Evolutionary conservation across 805 yeast genomes (phyloP).

Genomic region (Lachancea fermentati): DNA sequence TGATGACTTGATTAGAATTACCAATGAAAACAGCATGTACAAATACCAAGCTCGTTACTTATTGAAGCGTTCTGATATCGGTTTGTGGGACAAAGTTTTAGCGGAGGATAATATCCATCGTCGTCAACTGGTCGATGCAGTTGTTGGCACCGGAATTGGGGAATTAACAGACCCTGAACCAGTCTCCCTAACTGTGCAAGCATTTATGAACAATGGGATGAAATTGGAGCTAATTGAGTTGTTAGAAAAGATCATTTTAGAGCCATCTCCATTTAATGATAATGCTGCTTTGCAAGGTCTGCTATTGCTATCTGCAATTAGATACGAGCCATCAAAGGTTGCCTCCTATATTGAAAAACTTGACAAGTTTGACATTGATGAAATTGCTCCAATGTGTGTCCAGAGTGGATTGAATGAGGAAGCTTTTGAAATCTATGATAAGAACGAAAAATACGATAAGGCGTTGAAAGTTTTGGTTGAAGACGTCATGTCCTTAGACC

Average conservation of each 20-base stretch:
- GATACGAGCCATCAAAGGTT: constrained; percentile 87
- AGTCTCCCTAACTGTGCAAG: constrained; percentile 86
- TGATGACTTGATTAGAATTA: constrained; percentile 80
- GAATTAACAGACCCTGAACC: constrained; percentile 91
- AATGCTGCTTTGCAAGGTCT: constrained; percentile 93
- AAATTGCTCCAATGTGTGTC: constrained; percentile 87
- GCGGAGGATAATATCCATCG: constrained; percentile 74
- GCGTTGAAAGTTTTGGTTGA: constrained; percentile 91
- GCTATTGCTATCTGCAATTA: constrained; percentile 87
- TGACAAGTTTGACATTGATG: constrained; percentile 86
- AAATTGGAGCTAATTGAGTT: constrained; percentile 91
- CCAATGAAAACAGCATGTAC: constrained; percentile 97
- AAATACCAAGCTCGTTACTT: constrained; percentile 98
- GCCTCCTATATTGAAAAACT: constrained; percentile 78
- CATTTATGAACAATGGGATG: constrained; percentile 91
- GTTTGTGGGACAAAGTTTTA: constrained; percentile 78
- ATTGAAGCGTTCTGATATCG: constrained; percentile 78
- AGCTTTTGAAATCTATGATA: constrained; percentile 88
- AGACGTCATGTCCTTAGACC: constrained; percentile 87
- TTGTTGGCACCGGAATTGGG: constrained; percentile 93
- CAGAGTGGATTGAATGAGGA: constrained; percentile 88
- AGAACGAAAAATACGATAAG: constrained; percentile 65
- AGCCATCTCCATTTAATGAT: constrained; percentile 95
- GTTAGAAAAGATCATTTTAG: constrained; percentile 90
- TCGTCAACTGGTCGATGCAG: constrained; percentile 88